phyloP scores from a whole-genome alignment of 352 stramenopile genomes.

The Phytophthora fragariae region DNA sequence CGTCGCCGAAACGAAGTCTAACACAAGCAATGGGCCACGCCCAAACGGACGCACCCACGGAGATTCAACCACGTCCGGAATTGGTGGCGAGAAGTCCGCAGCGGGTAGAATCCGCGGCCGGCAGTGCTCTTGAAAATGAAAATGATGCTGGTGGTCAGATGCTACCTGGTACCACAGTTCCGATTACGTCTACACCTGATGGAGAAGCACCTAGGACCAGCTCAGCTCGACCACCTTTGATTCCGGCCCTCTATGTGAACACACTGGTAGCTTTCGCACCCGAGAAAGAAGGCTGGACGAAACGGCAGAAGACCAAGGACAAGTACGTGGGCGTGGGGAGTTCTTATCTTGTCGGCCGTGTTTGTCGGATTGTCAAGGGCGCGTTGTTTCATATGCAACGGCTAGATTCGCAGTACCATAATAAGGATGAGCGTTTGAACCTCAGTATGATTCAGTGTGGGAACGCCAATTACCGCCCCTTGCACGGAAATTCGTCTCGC shows the following conservation, averaged over 20 bases:
- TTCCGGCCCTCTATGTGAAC: conserved; percentile 7
- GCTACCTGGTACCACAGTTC: no score
- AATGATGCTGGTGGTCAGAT: no score
- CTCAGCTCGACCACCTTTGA: neutral
- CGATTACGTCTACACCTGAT: no score
- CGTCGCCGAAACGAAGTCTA: no score
- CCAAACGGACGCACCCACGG: no score
- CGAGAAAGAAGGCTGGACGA: conserved; percentile 17
- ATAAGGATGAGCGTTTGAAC: neutral
- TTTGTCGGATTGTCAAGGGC: neutral
- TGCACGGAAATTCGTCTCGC: conserved; percentile 1
- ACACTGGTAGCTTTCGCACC: conserved; percentile 11
- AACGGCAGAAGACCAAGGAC: conserved; percentile 2
- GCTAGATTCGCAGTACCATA: conserved; percentile 20
- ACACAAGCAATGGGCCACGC: no score
- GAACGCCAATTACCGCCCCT: conserved; percentile 11
- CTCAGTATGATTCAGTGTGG: no score
- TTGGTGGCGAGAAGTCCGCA: no score
- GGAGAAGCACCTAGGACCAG: neutral
- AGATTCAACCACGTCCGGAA: no score
- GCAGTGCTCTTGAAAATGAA: no score
- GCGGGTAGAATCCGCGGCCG: no score
- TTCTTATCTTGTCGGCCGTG: neutral
- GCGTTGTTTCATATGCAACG: conserved; percentile 19
- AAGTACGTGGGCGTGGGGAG: conserved; percentile 3